Conservation (phyloP, 2,329 filamentous ascomycete species). For the Truncatella angustata region DNA sequence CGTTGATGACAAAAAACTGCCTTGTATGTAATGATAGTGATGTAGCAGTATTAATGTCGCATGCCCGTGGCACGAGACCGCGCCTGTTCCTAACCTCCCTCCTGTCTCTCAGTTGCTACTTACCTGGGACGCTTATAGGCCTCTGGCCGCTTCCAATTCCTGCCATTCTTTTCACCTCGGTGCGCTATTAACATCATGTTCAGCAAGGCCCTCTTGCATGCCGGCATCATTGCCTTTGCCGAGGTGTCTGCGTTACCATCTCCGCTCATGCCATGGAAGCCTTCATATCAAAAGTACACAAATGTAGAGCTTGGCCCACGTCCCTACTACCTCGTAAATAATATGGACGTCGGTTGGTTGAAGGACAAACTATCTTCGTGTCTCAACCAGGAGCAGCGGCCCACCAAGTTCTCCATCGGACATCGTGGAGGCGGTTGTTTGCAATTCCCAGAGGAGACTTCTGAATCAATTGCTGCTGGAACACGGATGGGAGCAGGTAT, state of each 20-base stretch:
- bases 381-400: slow-evolving; percentile 50
- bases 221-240: background rate
- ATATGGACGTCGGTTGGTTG: slow-evolving; percentile 59
- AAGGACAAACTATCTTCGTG: slow-evolving; percentile 61
- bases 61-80: too few relatives aligned
- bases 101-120: too few relatives aligned
- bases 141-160: too few relatives aligned
- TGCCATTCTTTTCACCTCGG: too few relatives aligned
- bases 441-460: slow-evolving; percentile 63
- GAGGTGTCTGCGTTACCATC: slow-evolving; percentile 14
- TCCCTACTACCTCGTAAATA: slow-evolving; percentile 62
- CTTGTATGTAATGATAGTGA: too few relatives aligned
- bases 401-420: slow-evolving; percentile 56
- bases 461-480: slow-evolving; percentile 58
- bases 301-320: slow-evolving; percentile 60
- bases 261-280: background rate
- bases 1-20: too few relatives aligned
- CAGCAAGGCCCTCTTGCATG: background rate
- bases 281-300: slow-evolving; percentile 31
- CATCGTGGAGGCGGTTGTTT: slow-evolving; percentile 63
- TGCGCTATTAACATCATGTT: too few relatives aligned
- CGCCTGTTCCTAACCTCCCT: too few relatives aligned
- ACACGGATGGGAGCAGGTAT: slow-evolving; percentile 67
- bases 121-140: too few relatives aligned
- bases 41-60: too few relatives aligned